A percentile compares a stretch with the other conserved stretches of the same genome.
phyloP scores from a whole-genome alignment of 2,329 filamentous ascomycete genomes.

The Bipolaris bicolor region DNA sequence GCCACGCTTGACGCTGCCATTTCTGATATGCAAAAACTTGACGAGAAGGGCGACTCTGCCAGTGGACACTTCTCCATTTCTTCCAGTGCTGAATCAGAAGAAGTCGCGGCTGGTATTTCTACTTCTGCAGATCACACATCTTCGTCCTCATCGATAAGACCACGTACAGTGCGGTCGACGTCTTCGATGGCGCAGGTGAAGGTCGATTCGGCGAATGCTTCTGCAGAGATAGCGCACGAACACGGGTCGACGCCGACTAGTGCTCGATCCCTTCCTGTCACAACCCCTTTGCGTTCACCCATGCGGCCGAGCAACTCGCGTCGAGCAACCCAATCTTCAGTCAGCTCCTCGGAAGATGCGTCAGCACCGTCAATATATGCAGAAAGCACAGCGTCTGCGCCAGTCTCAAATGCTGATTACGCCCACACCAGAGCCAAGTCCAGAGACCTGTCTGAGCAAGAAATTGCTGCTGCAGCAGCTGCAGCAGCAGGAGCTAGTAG shows the following conservation, averaged over 20 bases:
- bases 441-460: conserved; percentile 29
- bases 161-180: conserved; percentile 64
- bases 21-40: conserved; percentile 27
- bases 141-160: conserved; percentile 39
- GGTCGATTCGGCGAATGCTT: conserved; percentile 70
- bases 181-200: conserved; percentile 71
- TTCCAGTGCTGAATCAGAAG: conserved; percentile 30
- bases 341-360: conserved; percentile 26
- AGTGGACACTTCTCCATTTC: conserved; percentile 30
- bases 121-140: conserved; percentile 33
- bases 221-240: conserved; percentile 57
- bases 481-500: conserved; percentile 28
- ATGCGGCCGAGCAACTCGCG: conserved; percentile 44
- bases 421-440: conserved; percentile 23
- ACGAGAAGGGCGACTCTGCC: conserved; percentile 28
- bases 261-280: conserved; percentile 66
- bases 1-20: conserved; percentile 20
- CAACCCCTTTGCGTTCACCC: conserved; percentile 59
- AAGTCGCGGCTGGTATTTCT: conserved; percentile 28
- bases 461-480: conserved; percentile 30
- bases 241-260: conserved; percentile 68
- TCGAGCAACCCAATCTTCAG: conserved; percentile 16
- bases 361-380: conserved; percentile 33
- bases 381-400: conserved; percentile 21
- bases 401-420: conserved; percentile 11